A percentile compares a stretch with the other conserved stretches of the same genome.
Evolutionary conservation across 1,139 yeast genomes (phyloP).

Genomic region (Scheffersomyces cryptocercus): DNA sequence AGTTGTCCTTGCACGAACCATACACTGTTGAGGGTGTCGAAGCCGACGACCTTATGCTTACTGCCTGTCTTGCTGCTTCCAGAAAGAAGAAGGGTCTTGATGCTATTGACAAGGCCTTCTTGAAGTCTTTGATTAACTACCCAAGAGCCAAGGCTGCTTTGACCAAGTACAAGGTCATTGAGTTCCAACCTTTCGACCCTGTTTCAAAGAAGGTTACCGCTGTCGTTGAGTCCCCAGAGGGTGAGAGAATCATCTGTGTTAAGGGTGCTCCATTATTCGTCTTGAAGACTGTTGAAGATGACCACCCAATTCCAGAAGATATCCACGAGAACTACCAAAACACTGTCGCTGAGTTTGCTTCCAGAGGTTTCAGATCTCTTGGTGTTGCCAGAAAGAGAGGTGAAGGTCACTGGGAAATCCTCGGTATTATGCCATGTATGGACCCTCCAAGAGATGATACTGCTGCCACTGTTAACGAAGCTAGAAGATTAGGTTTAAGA

Average conservation of each 20-base stretch:
- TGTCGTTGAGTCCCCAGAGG: conserved; percentile 92
- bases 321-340: conserved; percentile 92
- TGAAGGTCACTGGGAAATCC: conserved; percentile 97
- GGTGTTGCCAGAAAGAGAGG: conserved; percentile 99
- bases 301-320: conserved; percentile 95
- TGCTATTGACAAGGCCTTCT: conserved; percentile 97
- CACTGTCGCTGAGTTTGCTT: conserved; percentile 96
- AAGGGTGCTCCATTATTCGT: conserved; percentile 98
- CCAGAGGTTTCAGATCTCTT: conserved; percentile 97
- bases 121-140: conserved; percentile 80
- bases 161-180: conserved; percentile 92
- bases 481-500: conserved; percentile 89
- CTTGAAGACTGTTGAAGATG: conserved; percentile 93
- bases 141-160: conserved; percentile 96
- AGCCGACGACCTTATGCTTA: conserved; percentile 94
- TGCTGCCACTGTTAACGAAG: conserved; percentile 94
- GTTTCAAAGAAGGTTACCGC: conserved; percentile 97
- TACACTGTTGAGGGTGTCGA: conserved; percentile 99
- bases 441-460: conserved; percentile 99
- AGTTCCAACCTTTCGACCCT: conserved; percentile 97
- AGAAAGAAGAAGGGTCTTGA: conserved; percentile 99
- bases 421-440: conserved; percentile 98
- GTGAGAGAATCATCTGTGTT: conserved; percentile 94
- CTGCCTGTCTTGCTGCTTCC: conserved; percentile 98
- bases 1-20: conserved; percentile 94